Base-by-base conservation (phyloP, 768 basidiomycete species). In the Auricularia sp. region DNA sequence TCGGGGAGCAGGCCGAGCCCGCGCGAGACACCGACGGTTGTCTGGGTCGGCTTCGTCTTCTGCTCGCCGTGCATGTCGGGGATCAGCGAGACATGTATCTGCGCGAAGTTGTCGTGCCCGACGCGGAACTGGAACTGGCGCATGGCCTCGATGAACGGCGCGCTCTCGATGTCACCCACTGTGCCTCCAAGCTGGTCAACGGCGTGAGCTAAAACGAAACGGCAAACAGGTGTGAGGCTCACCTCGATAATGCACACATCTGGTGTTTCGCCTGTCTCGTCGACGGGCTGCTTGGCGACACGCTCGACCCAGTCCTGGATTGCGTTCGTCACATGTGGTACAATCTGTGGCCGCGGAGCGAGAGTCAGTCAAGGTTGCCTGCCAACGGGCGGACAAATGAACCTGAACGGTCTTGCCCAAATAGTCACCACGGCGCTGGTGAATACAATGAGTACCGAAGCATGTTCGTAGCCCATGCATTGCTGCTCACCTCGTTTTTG, bases 41-140 rank as follows among this genome's bases (percentile, higher is more conserved):
- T 96, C 74, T 99, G 96, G 0, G 96, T 99, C 1, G 96, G 96
- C 73, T 99, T 99, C 7, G 96, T 99, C 77, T 99, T 99, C 72
- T 98, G 96, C 74, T 99, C 96, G 64, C 96, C 96, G 63, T 97
- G 93, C 82, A 99, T 92, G 71, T 97, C 93, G 18, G 96, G 96
- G n/a, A 99, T 93, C 36, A 99, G 86, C 5, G 93, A 95, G 60
- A 99, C 96, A 69, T 98, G 95, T 66, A 98, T 87, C 63, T 98
- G 85, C 0, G 96, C 95, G 73, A 98, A 98, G 77, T 98, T 98
- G 65, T 93, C 91, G 72, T 90, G 84, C 18, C 96, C 95, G 23
- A 98, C 95, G 64, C 96, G 88, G 80, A 98, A 98, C 73, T 99
- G 96, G 82, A 99, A 99, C 74, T 99, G 96, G n/a, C 96, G 87